Evolutionary conservation across 2,329 filamentous ascomycete genomes (phyloP).

Genomic region (Aspergillus novofumigatus): DNA sequence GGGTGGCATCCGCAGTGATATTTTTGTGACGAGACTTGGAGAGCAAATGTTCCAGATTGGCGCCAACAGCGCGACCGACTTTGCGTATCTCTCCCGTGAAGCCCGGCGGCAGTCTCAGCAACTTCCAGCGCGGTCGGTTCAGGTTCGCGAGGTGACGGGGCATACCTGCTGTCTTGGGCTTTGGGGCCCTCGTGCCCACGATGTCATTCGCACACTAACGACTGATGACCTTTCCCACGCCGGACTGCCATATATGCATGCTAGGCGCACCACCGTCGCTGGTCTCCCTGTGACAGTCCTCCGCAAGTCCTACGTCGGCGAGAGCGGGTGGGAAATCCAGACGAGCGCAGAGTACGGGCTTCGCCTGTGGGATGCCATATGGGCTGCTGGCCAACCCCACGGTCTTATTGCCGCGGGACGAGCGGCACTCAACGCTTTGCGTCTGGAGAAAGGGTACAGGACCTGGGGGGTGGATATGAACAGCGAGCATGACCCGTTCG

Average conservation of each 20-base stretch:
- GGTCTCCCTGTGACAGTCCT: slow-evolving; percentile 56
- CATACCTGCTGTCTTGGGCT: slow-evolving; percentile 59
- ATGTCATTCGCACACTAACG: slow-evolving; percentile 46
- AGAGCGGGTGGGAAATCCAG: slow-evolving; percentile 61
- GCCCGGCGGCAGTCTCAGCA: slow-evolving; percentile 47
- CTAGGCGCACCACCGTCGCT: slow-evolving; percentile 47
- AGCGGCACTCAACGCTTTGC: slow-evolving; percentile 54
- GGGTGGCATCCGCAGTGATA: slow-evolving; percentile 54
- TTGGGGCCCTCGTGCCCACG: slow-evolving; percentile 55
- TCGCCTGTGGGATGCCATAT: slow-evolving; percentile 57
- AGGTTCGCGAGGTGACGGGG: slow-evolving; percentile 57
- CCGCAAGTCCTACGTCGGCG: slow-evolving; percentile 58
- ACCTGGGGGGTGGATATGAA: slow-evolving; percentile 57
- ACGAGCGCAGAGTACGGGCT: slow-evolving; percentile 57
- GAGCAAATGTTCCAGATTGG: slow-evolving; percentile 49
- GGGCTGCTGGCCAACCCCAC: slow-evolving; percentile 50
- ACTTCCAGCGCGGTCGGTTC: slow-evolving; percentile 41
- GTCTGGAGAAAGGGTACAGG: slow-evolving; percentile 58
- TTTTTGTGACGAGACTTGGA: slow-evolving; percentile 53
- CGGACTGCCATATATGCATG: slow-evolving; percentile 48
- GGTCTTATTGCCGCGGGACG: slow-evolving; percentile 58
- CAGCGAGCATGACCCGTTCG: slow-evolving; percentile 57
- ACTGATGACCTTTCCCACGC: slow-evolving; percentile 22
- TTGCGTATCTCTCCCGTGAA: slow-evolving; percentile 52
- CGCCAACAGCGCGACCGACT: slow-evolving; percentile 53